phyloP scores from a whole-genome alignment of 495 filamentous ascomycete species.

The Penicillium mononematosum region DNA sequence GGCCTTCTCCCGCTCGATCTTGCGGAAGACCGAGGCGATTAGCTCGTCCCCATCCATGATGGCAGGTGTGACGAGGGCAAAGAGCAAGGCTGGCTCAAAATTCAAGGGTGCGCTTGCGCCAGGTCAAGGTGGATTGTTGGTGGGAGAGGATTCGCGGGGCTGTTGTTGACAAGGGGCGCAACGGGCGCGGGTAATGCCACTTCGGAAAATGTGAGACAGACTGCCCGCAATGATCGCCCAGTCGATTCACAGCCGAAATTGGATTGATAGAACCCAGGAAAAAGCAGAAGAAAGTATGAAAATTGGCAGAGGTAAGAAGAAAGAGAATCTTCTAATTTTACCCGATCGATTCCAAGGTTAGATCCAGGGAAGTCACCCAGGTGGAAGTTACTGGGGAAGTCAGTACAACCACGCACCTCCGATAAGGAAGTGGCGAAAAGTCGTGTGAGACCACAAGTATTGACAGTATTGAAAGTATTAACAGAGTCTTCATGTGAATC shows the following conservation, averaged over 20 bases:
- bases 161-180: constrained; percentile 42
- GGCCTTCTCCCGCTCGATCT: constrained; percentile 97
- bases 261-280: no score
- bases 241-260: background rate
- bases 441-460: no score
- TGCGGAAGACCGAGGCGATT: constrained; percentile 83
- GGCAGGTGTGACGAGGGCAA: constrained; percentile 23
- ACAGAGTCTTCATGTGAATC: background rate
- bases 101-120: constrained; percentile 9
- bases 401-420: constrained; percentile 3
- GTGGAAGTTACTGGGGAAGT: background rate
- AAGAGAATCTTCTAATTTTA: background rate
- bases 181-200: constrained; percentile 36
- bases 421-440: constrained; percentile 10
- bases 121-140: constrained; percentile 20
- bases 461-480: no score
- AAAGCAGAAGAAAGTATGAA: background rate
- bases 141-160: constrained; percentile 39
- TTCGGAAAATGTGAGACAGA: constrained; percentile 32
- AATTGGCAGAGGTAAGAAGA: background rate
- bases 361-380: background rate
- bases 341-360: no score
- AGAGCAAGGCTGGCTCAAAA: constrained; percentile 10
- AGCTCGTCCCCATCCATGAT: constrained; percentile 67
- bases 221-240: constrained; percentile 10